Base-by-base conservation (phyloP, 2,329 filamentous ascomycete genomes). In the Cercospora beticola region DNA sequence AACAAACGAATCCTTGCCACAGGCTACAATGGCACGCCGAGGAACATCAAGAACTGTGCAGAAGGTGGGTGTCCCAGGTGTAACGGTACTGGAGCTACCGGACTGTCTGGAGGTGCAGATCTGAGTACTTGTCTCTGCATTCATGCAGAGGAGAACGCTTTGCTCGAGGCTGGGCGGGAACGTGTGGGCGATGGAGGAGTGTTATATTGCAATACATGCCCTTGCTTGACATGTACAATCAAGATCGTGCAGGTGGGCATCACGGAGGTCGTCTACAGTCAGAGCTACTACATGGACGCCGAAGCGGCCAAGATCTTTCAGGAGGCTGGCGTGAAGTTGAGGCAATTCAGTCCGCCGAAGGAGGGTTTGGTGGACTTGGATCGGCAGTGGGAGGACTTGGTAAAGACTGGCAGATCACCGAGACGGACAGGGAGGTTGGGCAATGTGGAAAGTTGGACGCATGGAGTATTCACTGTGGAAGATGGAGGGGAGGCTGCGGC, bases 171-270 rank as follows among this genome's bases (percentile, higher is more conserved):
- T 21, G 95, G 95, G 0, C 86, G 95, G 74, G 95, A 98, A 80
- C 86, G 95, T 67, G 93, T 99, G 73, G 85, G 92, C 21, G 90
- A 92, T 65, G 92, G 90, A 4, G 88, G 92, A 43, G 91, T 93
- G 61, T 83, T 99, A 28, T 99, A 78, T 40, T 78, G 77, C 61
- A 78, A 78, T 69, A 87, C 85, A 0, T 99, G 95, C 80, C 95
- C 95, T 4, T 99, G 95, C 79, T 84, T 99, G 79, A 99, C 95
- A 2, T 99, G 95, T 81, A 97, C 93, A 76, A 97, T 99, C 83
- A 99, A 99, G 83, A 98, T 99, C 76, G 92, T 93, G 23, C 95
- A 99, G 82, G 93, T 98, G 7, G 95, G 95, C 18, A 97, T 99
- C 73, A 89, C 88, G 52, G 95, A 99, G 83, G 95, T 99, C 14